These are phyloP conservation scores for Fusarium haematococcum DNA, from an alignment of 2,329 filamentous ascomycete genomes.

Conservation along the genomic window DNA sequence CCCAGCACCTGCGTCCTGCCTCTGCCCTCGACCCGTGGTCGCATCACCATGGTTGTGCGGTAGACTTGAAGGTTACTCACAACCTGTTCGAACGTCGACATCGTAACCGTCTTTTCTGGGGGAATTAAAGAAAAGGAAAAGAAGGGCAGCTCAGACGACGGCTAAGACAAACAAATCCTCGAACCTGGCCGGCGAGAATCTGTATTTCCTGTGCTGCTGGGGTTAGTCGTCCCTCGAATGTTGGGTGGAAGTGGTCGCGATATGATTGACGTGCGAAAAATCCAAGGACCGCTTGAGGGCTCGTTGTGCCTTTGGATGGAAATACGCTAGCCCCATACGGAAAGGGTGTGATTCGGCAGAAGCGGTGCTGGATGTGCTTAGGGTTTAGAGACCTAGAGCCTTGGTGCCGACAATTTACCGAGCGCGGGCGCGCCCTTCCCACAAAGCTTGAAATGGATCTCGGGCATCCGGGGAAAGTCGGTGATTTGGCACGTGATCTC, in stretches of 20 bases:
- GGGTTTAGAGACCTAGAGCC: conserved; percentile 56
- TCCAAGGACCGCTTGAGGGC: conserved; percentile 53
- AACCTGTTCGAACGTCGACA: conserved; percentile 78
- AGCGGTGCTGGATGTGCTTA: conserved; percentile 53
- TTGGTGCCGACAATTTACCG: conserved; percentile 48
- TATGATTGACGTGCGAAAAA: conserved; percentile 55
- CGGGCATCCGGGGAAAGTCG: background rate
- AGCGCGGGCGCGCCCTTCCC: background rate
- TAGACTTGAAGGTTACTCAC: conserved; percentile 63
- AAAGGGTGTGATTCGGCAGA: conserved; percentile 45
- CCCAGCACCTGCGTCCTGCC: conserved; percentile 27
- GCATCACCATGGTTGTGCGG: conserved; percentile 34
- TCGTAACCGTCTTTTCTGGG: conserved; percentile 58
- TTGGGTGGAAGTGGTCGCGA: conserved; percentile 56
- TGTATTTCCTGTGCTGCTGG: conserved; percentile 54
- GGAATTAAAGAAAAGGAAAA: conserved; percentile 46
- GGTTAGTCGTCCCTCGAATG: conserved; percentile 56
- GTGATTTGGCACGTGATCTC: conserved; percentile 26
- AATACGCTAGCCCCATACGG: conserved; percentile 50
- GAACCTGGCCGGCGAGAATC: conserved; percentile 53
- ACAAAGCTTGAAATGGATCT: conserved; percentile 2
- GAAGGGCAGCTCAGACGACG: conserved; percentile 51
- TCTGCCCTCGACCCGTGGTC: conserved; percentile 24
- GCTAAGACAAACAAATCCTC: conserved; percentile 53
- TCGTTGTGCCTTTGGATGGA: conserved; percentile 55